Percentiles rank a stretch among this genome's conserved stretches.
phyloP scores from a whole-genome alignment of 352 stramenopile species.

The Hyaloperonospora brassicae region DNA sequence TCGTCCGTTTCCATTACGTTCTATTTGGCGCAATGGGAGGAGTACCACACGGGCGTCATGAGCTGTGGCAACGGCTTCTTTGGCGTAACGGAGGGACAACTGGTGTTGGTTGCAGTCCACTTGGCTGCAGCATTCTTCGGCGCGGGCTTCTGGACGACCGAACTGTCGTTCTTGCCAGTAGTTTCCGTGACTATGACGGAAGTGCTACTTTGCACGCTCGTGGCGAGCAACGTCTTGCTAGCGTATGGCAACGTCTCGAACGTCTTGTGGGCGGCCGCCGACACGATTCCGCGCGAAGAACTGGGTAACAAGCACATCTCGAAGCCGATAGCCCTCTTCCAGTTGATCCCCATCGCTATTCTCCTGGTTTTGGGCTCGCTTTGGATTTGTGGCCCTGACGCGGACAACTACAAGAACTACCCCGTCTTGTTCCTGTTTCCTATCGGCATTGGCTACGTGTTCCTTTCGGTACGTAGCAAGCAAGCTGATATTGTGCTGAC shows the following conservation, averaged over 20 bases:
- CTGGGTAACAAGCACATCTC: conserved; percentile 80
- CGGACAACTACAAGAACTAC: conserved; percentile 54
- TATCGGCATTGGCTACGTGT: conserved; percentile 76
- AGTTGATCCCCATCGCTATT: conserved; percentile 64
- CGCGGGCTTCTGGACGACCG: conserved; percentile 41
- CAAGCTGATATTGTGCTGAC: conserved; percentile 1
- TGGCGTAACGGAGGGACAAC: conserved; percentile 78
- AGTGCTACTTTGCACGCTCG: conserved; percentile 43
- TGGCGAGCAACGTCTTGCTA: conserved; percentile 72
- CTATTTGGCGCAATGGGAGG: conserved; percentile 83
- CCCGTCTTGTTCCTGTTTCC: conserved; percentile 72
- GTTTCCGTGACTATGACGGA: conserved; percentile 38
- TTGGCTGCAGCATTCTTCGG: conserved; percentile 52
- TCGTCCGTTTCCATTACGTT: conserved; percentile 76
- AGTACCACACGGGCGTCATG: conserved; percentile 87
- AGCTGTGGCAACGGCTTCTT: conserved; percentile 81
- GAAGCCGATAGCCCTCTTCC: conserved; percentile 65
- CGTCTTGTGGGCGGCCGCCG: conserved; percentile 46
- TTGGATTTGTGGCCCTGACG: conserved; percentile 67
- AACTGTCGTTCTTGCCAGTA: conserved; percentile 22
- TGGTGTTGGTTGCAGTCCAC: conserved; percentile 64
- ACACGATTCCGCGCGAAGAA: conserved; percentile 54
- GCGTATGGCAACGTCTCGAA: conserved; percentile 68
- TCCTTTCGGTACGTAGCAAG: conserved; percentile 56
- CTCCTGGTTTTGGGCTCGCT: conserved; percentile 50